Conservation (phyloP, 208 protist genomes). For the Trypanosomatidae sp. region DNA sequence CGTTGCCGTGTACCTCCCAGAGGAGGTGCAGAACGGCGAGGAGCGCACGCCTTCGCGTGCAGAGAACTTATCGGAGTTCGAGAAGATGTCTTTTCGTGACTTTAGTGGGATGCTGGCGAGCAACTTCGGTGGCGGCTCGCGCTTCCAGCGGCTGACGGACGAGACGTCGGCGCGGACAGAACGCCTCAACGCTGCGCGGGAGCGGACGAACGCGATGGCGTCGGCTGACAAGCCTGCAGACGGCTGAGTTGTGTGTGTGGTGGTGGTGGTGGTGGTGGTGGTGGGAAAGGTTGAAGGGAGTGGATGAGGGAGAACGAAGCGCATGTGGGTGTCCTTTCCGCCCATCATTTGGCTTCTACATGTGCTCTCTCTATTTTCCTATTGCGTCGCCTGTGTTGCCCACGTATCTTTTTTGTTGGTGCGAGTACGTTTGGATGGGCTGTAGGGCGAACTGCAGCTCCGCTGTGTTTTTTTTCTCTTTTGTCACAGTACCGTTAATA, state of each 20-base stretch:
- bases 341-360: too few relatives aligned
- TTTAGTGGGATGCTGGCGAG: conserved; percentile 64
- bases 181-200: conserved; percentile 36
- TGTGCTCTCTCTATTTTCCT: too few relatives aligned
- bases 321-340: too few relatives aligned
- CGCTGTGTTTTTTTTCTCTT: too few relatives aligned
- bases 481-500: too few relatives aligned
- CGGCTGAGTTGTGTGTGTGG: conserved; percentile 1
- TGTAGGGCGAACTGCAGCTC: too few relatives aligned
- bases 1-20: conserved; percentile 53
- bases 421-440: too few relatives aligned
- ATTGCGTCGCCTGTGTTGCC: too few relatives aligned
- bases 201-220: conserved; percentile 31
- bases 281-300: not conserved
- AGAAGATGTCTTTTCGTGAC: conserved; percentile 54
- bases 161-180: conserved; percentile 55
- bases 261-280: not conserved
- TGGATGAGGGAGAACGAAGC: too few relatives aligned
- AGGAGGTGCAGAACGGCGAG: conserved; percentile 42
- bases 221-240: too few relatives aligned
- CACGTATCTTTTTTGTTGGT: too few relatives aligned
- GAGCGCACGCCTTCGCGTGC: conserved; percentile 6
- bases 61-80: too few relatives aligned
- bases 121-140: conserved; percentile 81
- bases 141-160: conserved; percentile 74